These are phyloP conservation scores for Nannizziopsis barbatae DNA, from an alignment of 2,329 filamentous ascomycete genomes.

Conservation along the genomic window DNA sequence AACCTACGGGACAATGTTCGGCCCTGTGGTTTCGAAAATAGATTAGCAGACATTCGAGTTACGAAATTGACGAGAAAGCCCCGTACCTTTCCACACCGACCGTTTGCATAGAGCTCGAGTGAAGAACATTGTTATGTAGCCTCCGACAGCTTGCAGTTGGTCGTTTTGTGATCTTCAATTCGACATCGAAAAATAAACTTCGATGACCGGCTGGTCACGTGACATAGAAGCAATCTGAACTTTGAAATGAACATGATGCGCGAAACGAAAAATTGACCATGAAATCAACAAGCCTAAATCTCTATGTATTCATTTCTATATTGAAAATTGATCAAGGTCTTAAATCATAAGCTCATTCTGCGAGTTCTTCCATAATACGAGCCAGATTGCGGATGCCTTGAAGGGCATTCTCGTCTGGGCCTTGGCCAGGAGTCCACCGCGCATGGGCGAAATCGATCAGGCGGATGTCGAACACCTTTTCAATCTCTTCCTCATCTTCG, in stretches of 20 bases:
- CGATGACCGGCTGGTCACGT: too few species aligned
- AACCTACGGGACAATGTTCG: conserved; percentile 59
- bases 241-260: too few species aligned
- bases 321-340: too few species aligned
- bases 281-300: too few species aligned
- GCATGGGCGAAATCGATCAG: conserved; percentile 98
- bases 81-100: conserved; percentile 77
- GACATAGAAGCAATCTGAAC: too few species aligned
- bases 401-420: conserved; percentile 75
- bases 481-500: conserved; percentile 45
- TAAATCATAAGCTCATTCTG: conserved; percentile 17
- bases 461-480: conserved; percentile 66
- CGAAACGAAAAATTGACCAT: too few species aligned
- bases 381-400: conserved; percentile 61
- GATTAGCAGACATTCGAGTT: neutral
- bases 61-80: neutral
- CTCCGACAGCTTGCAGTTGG: neutral
- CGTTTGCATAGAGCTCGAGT: conserved; percentile 59
- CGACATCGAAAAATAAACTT: too few species aligned
- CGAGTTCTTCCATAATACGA: conserved; percentile 58
- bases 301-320: too few species aligned
- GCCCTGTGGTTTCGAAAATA: conserved; percentile 39
- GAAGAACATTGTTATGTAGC: conserved; percentile 48
- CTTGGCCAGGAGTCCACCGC: conserved; percentile 65
- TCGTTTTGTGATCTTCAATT: too few species aligned